These are phyloP conservation scores for Trichoderma gracile DNA, from an alignment of 2,329 filamentous ascomycete genomes.

Conservation along the genomic window DNA sequence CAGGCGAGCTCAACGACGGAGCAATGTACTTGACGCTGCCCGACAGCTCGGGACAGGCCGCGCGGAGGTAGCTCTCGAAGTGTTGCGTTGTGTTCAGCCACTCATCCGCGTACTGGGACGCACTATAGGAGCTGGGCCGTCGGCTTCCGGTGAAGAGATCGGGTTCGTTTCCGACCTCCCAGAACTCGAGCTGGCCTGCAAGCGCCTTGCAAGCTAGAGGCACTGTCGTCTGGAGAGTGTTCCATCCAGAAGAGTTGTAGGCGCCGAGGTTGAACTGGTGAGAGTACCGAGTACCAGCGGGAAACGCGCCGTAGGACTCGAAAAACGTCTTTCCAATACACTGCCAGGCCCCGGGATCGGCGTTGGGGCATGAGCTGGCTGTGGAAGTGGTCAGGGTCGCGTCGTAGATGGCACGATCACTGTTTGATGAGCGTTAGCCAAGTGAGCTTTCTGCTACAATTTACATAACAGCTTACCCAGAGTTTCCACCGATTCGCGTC, in stretches of 20 bases:
- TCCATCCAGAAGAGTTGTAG: slow-evolving; percentile 31
- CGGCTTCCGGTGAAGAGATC: slow-evolving; percentile 30
- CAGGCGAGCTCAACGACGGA: slow-evolving; percentile 29
- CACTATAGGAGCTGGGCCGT: slow-evolving; percentile 27
- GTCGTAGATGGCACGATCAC: slow-evolving; percentile 33
- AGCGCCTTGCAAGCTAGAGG: slow-evolving; percentile 32
- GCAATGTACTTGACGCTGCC: slow-evolving; percentile 27
- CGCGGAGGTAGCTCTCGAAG: slow-evolving; percentile 27
- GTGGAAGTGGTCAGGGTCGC: slow-evolving; percentile 29
- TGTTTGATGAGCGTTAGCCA: neutral
- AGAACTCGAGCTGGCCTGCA: slow-evolving; percentile 29
- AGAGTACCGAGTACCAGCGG: slow-evolving; percentile 29
- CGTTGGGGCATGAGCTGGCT: slow-evolving; percentile 29
- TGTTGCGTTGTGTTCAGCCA: slow-evolving; percentile 29
- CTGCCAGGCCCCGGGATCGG: slow-evolving; percentile 30
- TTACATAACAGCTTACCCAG: slow-evolving; percentile 24
- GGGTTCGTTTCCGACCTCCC: slow-evolving; percentile 33
- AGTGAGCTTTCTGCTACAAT: no score
- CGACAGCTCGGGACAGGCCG: slow-evolving; percentile 28
- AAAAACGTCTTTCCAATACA: slow-evolving; percentile 34
- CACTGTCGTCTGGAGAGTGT: slow-evolving; percentile 31
- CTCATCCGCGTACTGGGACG: slow-evolving; percentile 28
- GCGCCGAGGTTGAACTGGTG: slow-evolving; percentile 33
- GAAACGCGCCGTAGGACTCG: slow-evolving; percentile 31
- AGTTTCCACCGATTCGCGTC: slow-evolving; percentile 31